Evolutionary conservation across 73 alveolate species (phyloP).

Genomic region (Diophrys sp.): DNA sequence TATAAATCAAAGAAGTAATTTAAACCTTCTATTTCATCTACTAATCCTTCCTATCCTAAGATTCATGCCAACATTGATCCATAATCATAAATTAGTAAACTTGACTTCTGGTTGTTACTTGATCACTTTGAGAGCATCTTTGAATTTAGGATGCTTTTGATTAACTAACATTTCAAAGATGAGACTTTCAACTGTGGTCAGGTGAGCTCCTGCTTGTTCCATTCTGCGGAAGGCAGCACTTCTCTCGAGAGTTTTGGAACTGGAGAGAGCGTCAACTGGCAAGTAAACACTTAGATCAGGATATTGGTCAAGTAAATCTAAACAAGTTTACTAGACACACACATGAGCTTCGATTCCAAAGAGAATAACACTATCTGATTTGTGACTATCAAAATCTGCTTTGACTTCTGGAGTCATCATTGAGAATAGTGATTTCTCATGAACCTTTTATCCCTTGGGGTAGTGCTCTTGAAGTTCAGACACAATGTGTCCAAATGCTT

Average conservation of each 20-base stretch:
- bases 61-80: conserved; percentile 41
- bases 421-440: conserved; percentile 18
- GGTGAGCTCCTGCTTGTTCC: conserved; percentile 12
- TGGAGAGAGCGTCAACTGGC: conserved; percentile 12
- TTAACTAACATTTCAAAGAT: conserved; percentile 17
- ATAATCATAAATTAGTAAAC: not conserved
- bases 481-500: conserved; percentile 9
- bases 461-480: conserved; percentile 4
- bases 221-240: conserved; percentile 15
- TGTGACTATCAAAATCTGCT: not conserved
- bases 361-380: conserved; percentile 15
- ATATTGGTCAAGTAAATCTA: conserved; percentile 25
- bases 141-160: conserved; percentile 2
- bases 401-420: conserved; percentile 25
- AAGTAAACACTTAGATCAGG: conserved; percentile 29
- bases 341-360: conserved; percentile 70
- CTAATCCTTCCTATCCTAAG: conserved; percentile 48
- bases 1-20: conserved; percentile 42
- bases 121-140: not conserved
- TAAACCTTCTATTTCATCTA: conserved; percentile 29
- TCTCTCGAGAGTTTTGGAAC: conserved; percentile 10
- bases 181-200: conserved; percentile 17
- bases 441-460: not conserved
- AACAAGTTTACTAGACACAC: conserved; percentile 64
- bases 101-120: conserved; percentile 1